A percentile compares a stretch with the other conserved stretches of the same genome.
These are phyloP conservation scores for Clonostachys chloroleuca DNA, from an alignment of 2,329 filamentous ascomycete genomes.

Conservation along the genomic window DNA sequence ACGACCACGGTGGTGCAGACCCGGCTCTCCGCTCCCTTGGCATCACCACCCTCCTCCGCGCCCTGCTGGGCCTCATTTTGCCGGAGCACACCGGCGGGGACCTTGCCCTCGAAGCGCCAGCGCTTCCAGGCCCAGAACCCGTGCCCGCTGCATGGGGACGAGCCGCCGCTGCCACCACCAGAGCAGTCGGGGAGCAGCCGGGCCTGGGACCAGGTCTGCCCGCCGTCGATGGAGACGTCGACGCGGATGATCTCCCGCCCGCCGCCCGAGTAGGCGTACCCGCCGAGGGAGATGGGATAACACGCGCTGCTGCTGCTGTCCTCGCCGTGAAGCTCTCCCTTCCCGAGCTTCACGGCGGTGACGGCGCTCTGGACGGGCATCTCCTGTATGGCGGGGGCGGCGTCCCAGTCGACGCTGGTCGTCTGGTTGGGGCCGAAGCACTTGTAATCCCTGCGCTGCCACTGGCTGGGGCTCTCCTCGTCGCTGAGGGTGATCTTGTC, in stretches of 20 bases:
- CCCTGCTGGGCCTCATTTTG: constrained; percentile 1
- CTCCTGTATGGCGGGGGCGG: constrained; percentile 61
- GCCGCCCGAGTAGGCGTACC: constrained; percentile 66
- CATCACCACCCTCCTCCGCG: constrained; percentile 7
- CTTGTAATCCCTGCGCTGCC: constrained; percentile 66
- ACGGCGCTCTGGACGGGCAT: constrained; percentile 66
- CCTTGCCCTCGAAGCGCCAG: constrained; percentile 51
- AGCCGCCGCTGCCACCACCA: constrained; percentile 16
- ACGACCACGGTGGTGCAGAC: constrained; percentile 50
- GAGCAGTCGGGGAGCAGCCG: constrained; percentile 46
- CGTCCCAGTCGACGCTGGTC: constrained; percentile 53
- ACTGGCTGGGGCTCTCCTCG: constrained; percentile 61
- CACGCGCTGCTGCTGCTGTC: no score
- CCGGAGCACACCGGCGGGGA: constrained; percentile 27
- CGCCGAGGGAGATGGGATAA: constrained; percentile 38
- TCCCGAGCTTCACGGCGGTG: constrained; percentile 41
- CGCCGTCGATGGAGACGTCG: constrained; percentile 61
- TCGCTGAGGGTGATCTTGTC: constrained; percentile 59
- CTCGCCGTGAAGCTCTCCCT: constrained; percentile 7
- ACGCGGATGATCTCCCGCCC: constrained; percentile 63
- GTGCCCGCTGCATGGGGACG: constrained; percentile 26
- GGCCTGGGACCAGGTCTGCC: constrained; percentile 61
- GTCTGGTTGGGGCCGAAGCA: constrained; percentile 61
- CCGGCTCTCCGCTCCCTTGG: constrained; percentile 8
- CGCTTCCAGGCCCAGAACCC: constrained; percentile 61